Conservation (phyloP, 2,329 filamentous ascomycete genomes). For the Cercospora sp. region DNA sequence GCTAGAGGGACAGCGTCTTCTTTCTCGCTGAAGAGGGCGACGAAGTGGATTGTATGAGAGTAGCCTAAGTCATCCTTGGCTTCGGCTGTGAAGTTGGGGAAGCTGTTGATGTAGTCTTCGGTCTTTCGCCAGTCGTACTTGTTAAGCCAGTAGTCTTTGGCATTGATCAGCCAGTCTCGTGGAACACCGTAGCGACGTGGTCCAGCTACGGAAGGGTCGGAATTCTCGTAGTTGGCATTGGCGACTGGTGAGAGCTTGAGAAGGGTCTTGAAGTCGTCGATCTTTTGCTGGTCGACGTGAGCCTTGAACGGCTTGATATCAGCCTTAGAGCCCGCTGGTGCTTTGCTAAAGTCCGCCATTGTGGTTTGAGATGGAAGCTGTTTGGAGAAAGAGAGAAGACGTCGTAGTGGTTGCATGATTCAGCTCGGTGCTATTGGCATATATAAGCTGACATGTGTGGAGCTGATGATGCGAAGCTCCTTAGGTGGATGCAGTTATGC, state of each 20-base stretch:
- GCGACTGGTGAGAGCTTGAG: constrained; percentile 52
- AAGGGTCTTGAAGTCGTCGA: constrained; percentile 51
- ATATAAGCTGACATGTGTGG: constrained; percentile 4
- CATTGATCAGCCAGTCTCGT: constrained; percentile 49
- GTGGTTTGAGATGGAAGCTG: constrained; percentile 15
- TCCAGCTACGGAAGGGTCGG: constrained; percentile 21
- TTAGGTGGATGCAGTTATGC: background rate
- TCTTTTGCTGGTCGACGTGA: constrained; percentile 46
- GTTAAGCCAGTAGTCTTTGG: constrained; percentile 41
- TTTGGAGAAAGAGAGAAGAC: constrained; percentile 23
- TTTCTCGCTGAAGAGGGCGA: constrained; percentile 55
- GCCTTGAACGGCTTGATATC: constrained; percentile 47
- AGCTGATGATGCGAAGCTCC: constrained; percentile 1
- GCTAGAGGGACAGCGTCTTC: constrained; percentile 42
- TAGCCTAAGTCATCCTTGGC: constrained; percentile 38
- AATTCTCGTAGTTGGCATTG: constrained; percentile 53
- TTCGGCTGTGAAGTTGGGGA: constrained; percentile 28
- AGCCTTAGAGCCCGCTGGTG: constrained; percentile 43
- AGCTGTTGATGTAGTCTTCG: constrained; percentile 29
- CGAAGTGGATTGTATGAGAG: constrained; percentile 54
- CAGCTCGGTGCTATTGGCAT: background rate
- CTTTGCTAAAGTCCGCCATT: constrained; percentile 27
- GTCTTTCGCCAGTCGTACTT: constrained; percentile 42
- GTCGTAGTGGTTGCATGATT: constrained; percentile 23
- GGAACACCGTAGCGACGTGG: constrained; percentile 47